Evolutionary conservation across 208 protist species (phyloP), one percentile per base, ranked within the genome.

Genomic region (Trypanosoma rangeli): DNA sequence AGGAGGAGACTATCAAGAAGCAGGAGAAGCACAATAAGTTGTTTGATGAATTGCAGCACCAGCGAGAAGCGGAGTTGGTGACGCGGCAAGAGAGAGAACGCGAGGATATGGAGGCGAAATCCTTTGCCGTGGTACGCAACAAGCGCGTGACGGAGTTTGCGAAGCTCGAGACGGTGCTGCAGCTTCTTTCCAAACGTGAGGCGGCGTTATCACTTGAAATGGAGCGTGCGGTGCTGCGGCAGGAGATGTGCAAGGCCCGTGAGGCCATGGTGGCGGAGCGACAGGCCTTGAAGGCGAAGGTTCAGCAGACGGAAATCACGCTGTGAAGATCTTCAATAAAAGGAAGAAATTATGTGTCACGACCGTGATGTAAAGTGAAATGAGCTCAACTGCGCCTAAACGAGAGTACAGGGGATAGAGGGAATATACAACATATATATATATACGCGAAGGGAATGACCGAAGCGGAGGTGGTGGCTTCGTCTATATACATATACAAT

Each of bases 101-200:
- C 28, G 85, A 92, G 71, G 79, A 79, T 42, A 73, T 80, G 64
- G 79, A 84, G 52, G 61, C 58, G 24, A 93, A 89, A 69, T 60
- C 77, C 15, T 92, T 84, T 64, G 78, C 75, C 0, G 82, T 94
- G 31, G 61, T 79, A 46, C 82, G 86, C 70, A 79, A 82, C 53
- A 82, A 89, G 54, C 87, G 87, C 33, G 66, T 86, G 58, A 65
- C 79, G 16, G 88, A 94, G 74, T 96, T 89, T 73, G 54, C 67
- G 3, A 96, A 94, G 64, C 74, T 96, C 22, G 61, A 79, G 64
- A 86, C 66, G 46, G 79, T 92, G 3, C 71, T 78, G 5, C 74
- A 85, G 20, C 83, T 96, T 22, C 35, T 93, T 15, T 80, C 86
- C 57, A 92, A 92, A 68, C 78, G 75, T 18, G 75, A 78, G 46